phyloP scores from a whole-genome alignment of 495 filamentous ascomycete genomes.

The Penicillium antarcticum region DNA sequence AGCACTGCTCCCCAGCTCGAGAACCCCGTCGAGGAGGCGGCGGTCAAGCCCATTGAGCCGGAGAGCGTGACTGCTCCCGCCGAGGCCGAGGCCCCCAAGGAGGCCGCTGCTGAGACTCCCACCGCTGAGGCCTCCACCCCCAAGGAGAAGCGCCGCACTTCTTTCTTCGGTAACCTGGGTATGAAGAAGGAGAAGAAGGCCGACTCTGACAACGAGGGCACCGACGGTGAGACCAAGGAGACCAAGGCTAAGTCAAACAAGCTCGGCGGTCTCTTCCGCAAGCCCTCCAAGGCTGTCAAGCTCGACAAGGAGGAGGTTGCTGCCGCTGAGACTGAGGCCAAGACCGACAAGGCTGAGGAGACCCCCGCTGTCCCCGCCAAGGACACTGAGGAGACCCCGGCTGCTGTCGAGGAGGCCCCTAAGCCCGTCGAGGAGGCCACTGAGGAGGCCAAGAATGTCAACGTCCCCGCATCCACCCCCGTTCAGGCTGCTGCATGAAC shows the following conservation, averaged over 20 bases:
- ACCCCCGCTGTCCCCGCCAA: slow-evolving; percentile 22
- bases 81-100: slow-evolving; percentile 39
- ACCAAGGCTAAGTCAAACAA: slow-evolving; percentile 50
- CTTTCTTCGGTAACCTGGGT: slow-evolving; percentile 52
- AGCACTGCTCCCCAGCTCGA: slow-evolving; percentile 51
- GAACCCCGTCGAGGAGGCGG: slow-evolving; percentile 45
- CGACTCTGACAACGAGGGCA: slow-evolving; percentile 47
- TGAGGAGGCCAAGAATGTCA: slow-evolving; percentile 31
- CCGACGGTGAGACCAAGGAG: slow-evolving; percentile 45
- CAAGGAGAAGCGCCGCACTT: slow-evolving; percentile 55
- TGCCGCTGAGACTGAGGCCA: slow-evolving; percentile 32
- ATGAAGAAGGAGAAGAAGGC: slow-evolving; percentile 53
- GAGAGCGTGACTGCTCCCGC: slow-evolving; percentile 42
- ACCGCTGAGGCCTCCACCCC: slow-evolving; percentile 30
- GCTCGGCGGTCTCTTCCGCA: slow-evolving; percentile 55
- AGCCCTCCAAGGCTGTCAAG: slow-evolving; percentile 54
- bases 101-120: slow-evolving; percentile 32
- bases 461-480: slow-evolving; percentile 35
- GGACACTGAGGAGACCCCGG: slow-evolving; percentile 32
- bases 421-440: slow-evolving; percentile 28
- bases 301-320: slow-evolving; percentile 36
- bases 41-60: slow-evolving; percentile 41
- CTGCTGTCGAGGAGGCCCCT: slow-evolving; percentile 25
- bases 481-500: slow-evolving; percentile 52
- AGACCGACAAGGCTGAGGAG: slow-evolving; percentile 32